Conservation (phyloP, 2,329 filamentous ascomycete genomes). For the Microdochium bolleyi region DNA sequence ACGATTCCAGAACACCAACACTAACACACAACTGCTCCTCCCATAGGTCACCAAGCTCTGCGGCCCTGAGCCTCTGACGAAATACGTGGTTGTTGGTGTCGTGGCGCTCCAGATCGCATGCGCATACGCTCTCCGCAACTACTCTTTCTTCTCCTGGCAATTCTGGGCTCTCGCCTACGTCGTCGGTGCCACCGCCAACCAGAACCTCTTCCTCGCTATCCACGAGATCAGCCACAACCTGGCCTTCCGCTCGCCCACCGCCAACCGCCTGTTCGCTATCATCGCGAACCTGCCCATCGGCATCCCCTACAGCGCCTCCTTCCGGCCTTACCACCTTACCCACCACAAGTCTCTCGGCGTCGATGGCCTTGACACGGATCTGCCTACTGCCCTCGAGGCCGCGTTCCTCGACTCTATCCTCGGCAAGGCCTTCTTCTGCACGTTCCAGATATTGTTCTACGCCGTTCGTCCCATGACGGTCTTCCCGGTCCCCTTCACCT, state of each 20-base stretch:
- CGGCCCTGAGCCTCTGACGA: conserved; percentile 90
- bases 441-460: conserved; percentile 99
- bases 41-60: conserved; percentile 90
- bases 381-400: conserved; percentile 86
- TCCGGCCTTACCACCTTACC: conserved; percentile 94
- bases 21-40: not conserved
- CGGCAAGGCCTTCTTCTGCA: conserved; percentile 98
- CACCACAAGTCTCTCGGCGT: conserved; percentile 98
- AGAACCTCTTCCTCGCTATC: conserved; percentile 97
- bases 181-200: conserved; percentile 90
- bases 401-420: conserved; percentile 89
- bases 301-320: conserved; percentile 91
- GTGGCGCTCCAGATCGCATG: conserved; percentile 73
- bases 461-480: conserved; percentile 92
- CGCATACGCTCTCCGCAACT: conserved; percentile 69
- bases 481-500: conserved; percentile 81
- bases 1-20: not conserved
- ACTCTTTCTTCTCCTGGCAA: conserved; percentile 70
- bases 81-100: conserved; percentile 81
- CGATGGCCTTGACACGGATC: conserved; percentile 89
- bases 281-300: conserved; percentile 95
- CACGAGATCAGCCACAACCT: conserved; percentile 99
- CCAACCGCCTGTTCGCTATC: conserved; percentile 82
- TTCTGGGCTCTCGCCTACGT: conserved; percentile 87
- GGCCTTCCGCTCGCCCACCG: conserved; percentile 72